phyloP scores from a whole-genome alignment of 768 basidiomycete genomes.

The Lactarius psammicola region DNA sequence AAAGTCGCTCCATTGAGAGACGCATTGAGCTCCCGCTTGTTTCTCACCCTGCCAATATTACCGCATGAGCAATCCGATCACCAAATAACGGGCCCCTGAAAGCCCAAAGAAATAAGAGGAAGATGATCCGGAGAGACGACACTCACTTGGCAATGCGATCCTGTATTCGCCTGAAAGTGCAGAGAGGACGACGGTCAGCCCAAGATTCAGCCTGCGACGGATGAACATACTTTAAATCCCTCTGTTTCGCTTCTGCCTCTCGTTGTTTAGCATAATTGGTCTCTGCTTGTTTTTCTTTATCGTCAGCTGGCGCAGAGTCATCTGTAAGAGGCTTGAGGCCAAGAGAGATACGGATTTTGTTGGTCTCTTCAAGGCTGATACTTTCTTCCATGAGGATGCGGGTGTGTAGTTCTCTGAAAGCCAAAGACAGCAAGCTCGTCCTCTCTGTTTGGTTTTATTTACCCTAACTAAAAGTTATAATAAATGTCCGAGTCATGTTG shows the following conservation, averaged over 20 bases:
- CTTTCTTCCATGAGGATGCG: slow-evolving; percentile 64
- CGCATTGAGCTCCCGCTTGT: slow-evolving; percentile 87
- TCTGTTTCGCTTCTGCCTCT: slow-evolving; percentile 65
- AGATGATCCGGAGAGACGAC: slow-evolving; percentile 28
- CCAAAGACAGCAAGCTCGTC: not conserved
- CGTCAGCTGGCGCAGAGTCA: slow-evolving; percentile 64
- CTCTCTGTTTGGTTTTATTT: slow-evolving; percentile 18
- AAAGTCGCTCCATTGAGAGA: slow-evolving; percentile 92
- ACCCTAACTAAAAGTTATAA: not conserved
- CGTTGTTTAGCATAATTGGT: slow-evolving; percentile 77
- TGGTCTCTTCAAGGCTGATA: slow-evolving; percentile 91
- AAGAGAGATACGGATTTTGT: slow-evolving; percentile 90
- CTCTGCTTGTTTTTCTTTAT: slow-evolving; percentile 82
- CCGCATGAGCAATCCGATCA: slow-evolving; percentile 47
- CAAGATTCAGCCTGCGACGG: slow-evolving; percentile 16
- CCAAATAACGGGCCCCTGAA: slow-evolving; percentile 31
- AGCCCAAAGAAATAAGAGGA: slow-evolving; percentile 36
- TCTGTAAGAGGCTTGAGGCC: slow-evolving; percentile 94
- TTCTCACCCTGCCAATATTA: slow-evolving; percentile 69
- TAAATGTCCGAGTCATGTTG: slow-evolving; percentile 42
- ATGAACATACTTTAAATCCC: slow-evolving; percentile 66
- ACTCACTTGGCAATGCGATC: slow-evolving; percentile 90
- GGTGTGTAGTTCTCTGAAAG: not conserved
- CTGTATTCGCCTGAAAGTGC: slow-evolving; percentile 54
- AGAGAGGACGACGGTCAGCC: slow-evolving; percentile 25